Base-by-base conservation (phyloP, 179 eudicot genomes). In the Beta lomatogona region DNA sequence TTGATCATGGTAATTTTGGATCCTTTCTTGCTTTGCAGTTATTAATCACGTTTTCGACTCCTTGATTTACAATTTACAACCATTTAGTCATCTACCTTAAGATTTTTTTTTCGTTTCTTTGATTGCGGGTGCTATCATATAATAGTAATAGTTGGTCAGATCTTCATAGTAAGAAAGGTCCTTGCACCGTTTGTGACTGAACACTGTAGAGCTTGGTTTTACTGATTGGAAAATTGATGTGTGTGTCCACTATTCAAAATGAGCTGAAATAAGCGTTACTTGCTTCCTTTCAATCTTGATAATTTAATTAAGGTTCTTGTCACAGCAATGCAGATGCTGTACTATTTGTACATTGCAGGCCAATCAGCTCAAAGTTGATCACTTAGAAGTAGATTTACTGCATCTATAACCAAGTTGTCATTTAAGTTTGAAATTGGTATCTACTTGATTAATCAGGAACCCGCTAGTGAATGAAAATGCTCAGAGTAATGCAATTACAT, bases 1-100 rank as follows among this genome's bases (percentile, higher is more conserved):
- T 81, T 55, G 89, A 88, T 60, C 75, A 75, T 79, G 92, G 97
- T 89, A 86, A 85, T 54, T 69, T 57, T 72, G 80, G 10, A 70
- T 54, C 52, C 72, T 44, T 82, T 60, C 71, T 41, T 81, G 25
- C n/a, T 77, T 53, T 5, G 9, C 64, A 18, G 75, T 21, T 36
- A 15, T 58, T 78, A 55, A 15, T 74, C 69, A 66, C 65, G 41
- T 57, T 28, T 54, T 81, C 53, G 78, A 36, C 70, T 81, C 14
- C 71, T 63, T 25, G 5, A 44, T 25, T n/a, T 58, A 9, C 19
- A 12, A 44, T 2, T 73, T 36, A 68, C 18, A 59, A 9, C 5
- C 44, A 53, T 36, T 45, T 31, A 44, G 13, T 73, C 4, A 55
- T 2, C 60, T 54, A 44, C 16, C 2, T 72, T 63, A 9, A 22